phyloP scores from a whole-genome alignment of 805 yeast species.

The Candida peoriensis region DNA sequence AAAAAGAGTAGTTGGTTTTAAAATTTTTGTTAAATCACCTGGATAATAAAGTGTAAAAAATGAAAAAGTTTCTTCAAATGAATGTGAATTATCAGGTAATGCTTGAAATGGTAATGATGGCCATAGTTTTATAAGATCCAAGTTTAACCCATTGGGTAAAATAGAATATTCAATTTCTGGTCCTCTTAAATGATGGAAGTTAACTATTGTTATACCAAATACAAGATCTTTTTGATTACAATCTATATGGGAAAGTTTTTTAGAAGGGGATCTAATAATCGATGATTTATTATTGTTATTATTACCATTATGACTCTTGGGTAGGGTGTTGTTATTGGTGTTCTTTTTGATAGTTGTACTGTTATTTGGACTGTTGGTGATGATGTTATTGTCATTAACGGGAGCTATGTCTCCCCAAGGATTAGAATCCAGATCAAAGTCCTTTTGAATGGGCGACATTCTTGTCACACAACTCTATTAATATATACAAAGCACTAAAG shows the following conservation, averaged over 20 bases:
- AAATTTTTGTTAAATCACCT: constrained; percentile 32
- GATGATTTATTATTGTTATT: no score
- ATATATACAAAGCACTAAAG: no score
- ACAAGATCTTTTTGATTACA: constrained; percentile 34
- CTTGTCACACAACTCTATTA: no score
- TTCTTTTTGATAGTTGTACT: no score
- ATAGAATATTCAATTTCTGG: constrained; percentile 95
- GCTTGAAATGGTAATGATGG: constrained; percentile 91
- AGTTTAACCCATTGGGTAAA: constrained; percentile 20
- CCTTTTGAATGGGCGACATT: no score
- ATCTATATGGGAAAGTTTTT: constrained; percentile 19
- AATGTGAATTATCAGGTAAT: constrained; percentile 92
- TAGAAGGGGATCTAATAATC: no score
- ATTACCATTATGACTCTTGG: no score
- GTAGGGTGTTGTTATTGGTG: no score
- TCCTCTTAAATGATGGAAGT: constrained; percentile 89
- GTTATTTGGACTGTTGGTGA: no score
- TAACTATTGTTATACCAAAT: constrained; percentile 84
- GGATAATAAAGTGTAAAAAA: constrained; percentile 82
- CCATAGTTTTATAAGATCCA: constrained; percentile 49
- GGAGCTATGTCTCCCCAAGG: no score
- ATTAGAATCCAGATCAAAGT: no score
- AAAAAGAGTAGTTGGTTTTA: constrained; percentile 67
- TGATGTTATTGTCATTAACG: no score
- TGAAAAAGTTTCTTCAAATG: constrained; percentile 89